A percentile compares a stretch with the other conserved stretches of the same genome.
phyloP scores from a whole-genome alignment of 495 filamentous ascomycete species.

The Mytilinidion resinicola region DNA sequence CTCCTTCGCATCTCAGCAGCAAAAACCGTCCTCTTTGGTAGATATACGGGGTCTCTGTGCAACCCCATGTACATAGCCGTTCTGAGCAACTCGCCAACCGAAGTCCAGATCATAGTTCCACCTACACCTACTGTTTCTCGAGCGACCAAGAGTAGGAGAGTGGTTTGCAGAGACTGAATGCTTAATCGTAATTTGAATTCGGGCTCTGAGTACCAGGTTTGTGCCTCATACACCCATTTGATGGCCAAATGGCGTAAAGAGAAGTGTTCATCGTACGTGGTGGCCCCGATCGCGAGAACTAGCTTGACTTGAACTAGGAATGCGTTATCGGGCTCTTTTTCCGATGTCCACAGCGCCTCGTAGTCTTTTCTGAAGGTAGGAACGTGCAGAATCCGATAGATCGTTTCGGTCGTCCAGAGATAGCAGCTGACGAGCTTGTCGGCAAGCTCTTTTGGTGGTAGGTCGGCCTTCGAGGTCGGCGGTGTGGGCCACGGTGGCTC shows the following conservation, averaged over 20 bases:
- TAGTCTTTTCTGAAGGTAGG: conserved; percentile 50
- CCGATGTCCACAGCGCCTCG: conserved; percentile 38
- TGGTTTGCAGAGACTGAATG: conserved; percentile 50
- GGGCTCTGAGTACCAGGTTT: conserved; percentile 54
- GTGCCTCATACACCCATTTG: conserved; percentile 58
- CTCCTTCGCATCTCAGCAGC: conserved; percentile 60
- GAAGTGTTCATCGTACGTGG: conserved; percentile 47
- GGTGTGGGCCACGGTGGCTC: conserved; percentile 40
- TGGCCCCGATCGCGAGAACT: conserved; percentile 56
- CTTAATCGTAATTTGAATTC: conserved; percentile 49
- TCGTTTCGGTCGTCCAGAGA: conserved; percentile 44
- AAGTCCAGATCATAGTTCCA: conserved; percentile 54
- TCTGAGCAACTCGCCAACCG: conserved; percentile 51
- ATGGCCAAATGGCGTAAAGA: conserved; percentile 47
- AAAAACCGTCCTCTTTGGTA: conserved; percentile 41
- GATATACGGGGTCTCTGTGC: conserved; percentile 49
- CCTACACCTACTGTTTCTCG: conserved; percentile 50
- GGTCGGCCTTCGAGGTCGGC: conserved; percentile 17
- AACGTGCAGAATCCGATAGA: conserved; percentile 50
- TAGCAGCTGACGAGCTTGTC: conserved; percentile 48
- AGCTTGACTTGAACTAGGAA: conserved; percentile 58
- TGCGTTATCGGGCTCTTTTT: conserved; percentile 6
- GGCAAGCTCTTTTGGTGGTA: conserved; percentile 45
- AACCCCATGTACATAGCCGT: conserved; percentile 57
- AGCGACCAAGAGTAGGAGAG: conserved; percentile 56